Base-by-base conservation (phyloP, 225 moss, liverwort and hornwort genomes). In the Polytrichum formosum region DNA sequence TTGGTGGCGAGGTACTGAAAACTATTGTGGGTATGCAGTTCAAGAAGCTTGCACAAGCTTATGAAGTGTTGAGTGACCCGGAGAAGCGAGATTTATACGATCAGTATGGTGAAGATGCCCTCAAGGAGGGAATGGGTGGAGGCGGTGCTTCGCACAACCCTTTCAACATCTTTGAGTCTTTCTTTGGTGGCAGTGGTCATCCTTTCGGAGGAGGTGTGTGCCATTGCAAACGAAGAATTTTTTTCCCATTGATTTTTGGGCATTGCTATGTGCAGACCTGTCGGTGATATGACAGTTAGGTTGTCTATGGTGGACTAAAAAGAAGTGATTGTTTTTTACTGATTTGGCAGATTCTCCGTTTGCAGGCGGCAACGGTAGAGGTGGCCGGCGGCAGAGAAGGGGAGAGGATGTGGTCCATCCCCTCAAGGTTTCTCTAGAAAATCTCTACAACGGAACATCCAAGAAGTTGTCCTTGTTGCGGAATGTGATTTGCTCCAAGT, bases 61-160 rank as follows among this genome's bases (percentile, higher is more conserved):
- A 88, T 56, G 87, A 88, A 68, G 87, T 88, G 3, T 30, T 88
- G 22, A 88, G 87, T 53, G 87, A 88, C 53, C 77, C 87, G 0
- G 87, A 88, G 73, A 88, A 88, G 72, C 74, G 87, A 35, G 87
- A 88, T 29, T 65, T 85, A 2, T 88, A 88, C 18, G 87, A 88
- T 59, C 85, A 88, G 28, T 85, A 88, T 71, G 87, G 87, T 59
- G 87, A 88, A 65, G 87, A 88, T 63, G 87, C 87, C 0, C 79
- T 88, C 0, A 88, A 88, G 60, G 87, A 88, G 56, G 87, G 87
- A 2, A 88, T 88, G 87, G 87, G 85, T 9, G 73, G 73, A 66
- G 87, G 87, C 8, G 87, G 87, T 16, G 87, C 67, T 31, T 81
- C 85, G 0, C 87, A 88, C 75, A 88, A 85, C 28, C 87, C 87